Percentiles rank a stretch among this genome's conserved stretches.
Evolutionary conservation across 768 basidiomycete species (phyloP).

Genomic region (Cyathus striatus): DNA sequence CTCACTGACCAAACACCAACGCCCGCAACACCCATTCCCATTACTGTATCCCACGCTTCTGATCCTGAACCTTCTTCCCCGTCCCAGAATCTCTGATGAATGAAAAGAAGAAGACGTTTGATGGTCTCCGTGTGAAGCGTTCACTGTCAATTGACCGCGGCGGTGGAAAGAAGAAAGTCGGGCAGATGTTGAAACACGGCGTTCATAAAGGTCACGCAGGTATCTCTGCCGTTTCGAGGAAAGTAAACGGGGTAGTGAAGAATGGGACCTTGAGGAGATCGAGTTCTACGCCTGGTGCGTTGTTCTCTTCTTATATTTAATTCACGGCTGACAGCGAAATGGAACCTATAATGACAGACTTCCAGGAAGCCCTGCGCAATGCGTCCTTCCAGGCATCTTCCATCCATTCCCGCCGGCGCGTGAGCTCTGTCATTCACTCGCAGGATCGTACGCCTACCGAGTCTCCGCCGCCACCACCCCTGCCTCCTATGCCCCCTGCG

Average conservation of each 20-base stretch:
- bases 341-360: too few species aligned
- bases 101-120: conserved; percentile 9
- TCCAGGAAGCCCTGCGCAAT: conserved; percentile 59
- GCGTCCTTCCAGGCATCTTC: conserved; percentile 70
- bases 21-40: too few species aligned
- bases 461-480: conserved; percentile 36
- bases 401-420: conserved; percentile 72
- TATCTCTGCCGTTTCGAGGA: conserved; percentile 73
- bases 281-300: conserved; percentile 65
- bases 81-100: conserved; percentile 3
- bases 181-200: conserved; percentile 66
- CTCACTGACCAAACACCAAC: too few species aligned
- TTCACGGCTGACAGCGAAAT: too few species aligned
- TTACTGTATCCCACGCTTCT: not conserved
- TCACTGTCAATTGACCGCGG: conserved; percentile 34
- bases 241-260: conserved; percentile 53
- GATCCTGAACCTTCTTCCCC: not conserved
- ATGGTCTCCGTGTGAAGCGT: conserved; percentile 18
- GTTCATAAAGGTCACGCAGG: conserved; percentile 71
- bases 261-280: conserved; percentile 53
- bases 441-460: conserved; percentile 29
- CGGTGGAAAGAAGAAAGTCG: conserved; percentile 50
- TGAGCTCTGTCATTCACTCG: conserved; percentile 42
- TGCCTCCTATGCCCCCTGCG: conserved; percentile 37
- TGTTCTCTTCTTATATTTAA: not conserved